Conservation (phyloP, 495 filamentous ascomycete genomes). For the Hypoxylon fragiforme region DNA sequence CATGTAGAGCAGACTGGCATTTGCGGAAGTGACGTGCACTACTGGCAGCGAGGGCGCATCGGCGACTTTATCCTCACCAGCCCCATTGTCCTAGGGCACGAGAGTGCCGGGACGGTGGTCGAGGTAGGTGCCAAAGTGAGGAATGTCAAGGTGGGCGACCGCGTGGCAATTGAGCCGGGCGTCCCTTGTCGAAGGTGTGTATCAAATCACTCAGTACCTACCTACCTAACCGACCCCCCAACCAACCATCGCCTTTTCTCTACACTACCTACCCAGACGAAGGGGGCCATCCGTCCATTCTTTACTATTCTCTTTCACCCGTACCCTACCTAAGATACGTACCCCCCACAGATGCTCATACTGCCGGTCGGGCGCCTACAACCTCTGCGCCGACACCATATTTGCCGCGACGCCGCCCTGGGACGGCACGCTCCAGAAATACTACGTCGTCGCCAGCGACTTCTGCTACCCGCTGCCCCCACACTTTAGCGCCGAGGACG, state of each 20-base stretch:
- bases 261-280: too few relatives aligned
- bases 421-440: slow-evolving; percentile 59
- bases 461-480: slow-evolving; percentile 59
- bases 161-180: slow-evolving; percentile 59
- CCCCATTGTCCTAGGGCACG: slow-evolving; percentile 68
- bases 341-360: slow-evolving; percentile 45
- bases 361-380: slow-evolving; percentile 57
- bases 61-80: slow-evolving; percentile 38
- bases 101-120: slow-evolving; percentile 71
- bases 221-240: too few relatives aligned
- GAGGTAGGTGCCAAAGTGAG: slow-evolving; percentile 69
- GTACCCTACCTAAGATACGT: not conserved
- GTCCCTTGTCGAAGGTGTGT: slow-evolving; percentile 50
- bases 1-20: slow-evolving; percentile 46
- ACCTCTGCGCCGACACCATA: slow-evolving; percentile 56
- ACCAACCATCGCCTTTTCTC: too few relatives aligned
- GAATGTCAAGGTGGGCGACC: slow-evolving; percentile 65
- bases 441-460: slow-evolving; percentile 57
- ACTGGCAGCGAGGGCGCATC: slow-evolving; percentile 44
- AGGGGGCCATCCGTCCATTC: too few relatives aligned
- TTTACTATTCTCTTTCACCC: too few relatives aligned
- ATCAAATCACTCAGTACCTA: not conserved
- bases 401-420: slow-evolving; percentile 60
- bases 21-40: slow-evolving; percentile 42
- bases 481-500: slow-evolving; percentile 52